Evolutionary conservation across 1,284 basidiomycete genomes (phyloP), one percentile per base, ranked within the genome.

Genomic region (Lignosus rhinocerotis): DNA sequence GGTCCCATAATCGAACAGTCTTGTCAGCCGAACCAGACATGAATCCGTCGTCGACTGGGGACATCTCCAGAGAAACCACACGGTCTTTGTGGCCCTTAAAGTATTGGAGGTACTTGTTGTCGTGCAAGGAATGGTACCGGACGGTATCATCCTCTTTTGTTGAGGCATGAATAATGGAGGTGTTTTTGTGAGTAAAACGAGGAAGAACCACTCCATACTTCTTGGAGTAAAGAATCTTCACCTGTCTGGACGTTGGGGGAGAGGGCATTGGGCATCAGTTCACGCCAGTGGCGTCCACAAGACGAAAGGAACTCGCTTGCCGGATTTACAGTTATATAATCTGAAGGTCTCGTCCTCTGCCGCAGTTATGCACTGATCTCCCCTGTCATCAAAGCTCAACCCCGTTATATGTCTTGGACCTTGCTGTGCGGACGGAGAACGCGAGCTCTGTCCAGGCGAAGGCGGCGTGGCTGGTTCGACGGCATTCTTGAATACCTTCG

Each of bases 121-220:
- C 94, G 74, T 98, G 93, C 58, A 98, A 73, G 2, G 93, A 94
- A 67, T 97, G 94, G 73, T 98, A 98, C 25, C 97, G 88, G 60
- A 99, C 86, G 1, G 93, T 94, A 68, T 98, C 93, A 71, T 98
- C 93, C 72, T 92, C 93, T 73, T 97, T 98, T 6, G 96, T 98
- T 1, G 93, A 96, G 1, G 96, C 93, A 70, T 98, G 88, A 2
- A 99, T 73, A 56, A 98, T 89, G 5, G 89, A 85, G 0, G 87
- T 87, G 59, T 84, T 87, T 67, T 91, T 91, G 76, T 99, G 97
- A 0, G 96, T 98, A 70, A 98, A 98, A 2, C 95, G 86, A 16
- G 94, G 93, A 16, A 97, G 84, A 71, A 96, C 92, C 32, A 94
- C 91, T 1, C 97, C 97, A 73, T 99, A 99, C 74, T 99, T 99